Evolutionary conservation across 306 rosid genomes (phyloP).

Genomic region (Vicia villosa): DNA sequence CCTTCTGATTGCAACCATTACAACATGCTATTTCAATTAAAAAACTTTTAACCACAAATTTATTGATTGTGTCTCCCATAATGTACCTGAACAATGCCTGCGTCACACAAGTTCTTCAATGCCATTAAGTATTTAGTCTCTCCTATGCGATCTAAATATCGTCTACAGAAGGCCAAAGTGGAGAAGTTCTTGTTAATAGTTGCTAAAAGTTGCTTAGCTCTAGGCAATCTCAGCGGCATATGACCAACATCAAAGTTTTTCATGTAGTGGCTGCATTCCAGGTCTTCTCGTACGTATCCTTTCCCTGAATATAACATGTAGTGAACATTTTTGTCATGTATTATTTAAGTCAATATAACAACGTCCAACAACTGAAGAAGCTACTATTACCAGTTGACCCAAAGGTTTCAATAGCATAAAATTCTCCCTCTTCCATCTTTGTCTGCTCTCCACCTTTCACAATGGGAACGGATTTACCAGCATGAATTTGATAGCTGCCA

Average conservation of each 20-base stretch:
- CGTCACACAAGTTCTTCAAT: slow-evolving; percentile 80
- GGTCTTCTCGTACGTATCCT: slow-evolving; percentile 94
- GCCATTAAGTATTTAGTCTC: slow-evolving; percentile 98
- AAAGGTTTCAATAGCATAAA: slow-evolving; percentile 93
- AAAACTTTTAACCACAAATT: neutral
- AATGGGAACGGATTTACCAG: slow-evolving; percentile 90
- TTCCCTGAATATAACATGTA: slow-evolving; percentile 62
- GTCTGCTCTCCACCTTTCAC: slow-evolving; percentile 99
- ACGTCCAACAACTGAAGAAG: slow-evolving; percentile 17
- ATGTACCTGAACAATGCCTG: slow-evolving; percentile 87
- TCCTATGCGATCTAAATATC: slow-evolving; percentile 91
- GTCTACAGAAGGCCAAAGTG: slow-evolving; percentile 89
- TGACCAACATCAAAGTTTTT: slow-evolving; percentile 90
- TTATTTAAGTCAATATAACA: slow-evolving; percentile 10
- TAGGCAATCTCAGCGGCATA: slow-evolving; percentile 86
- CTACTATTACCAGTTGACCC: slow-evolving; percentile 80
- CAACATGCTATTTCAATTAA: neutral
- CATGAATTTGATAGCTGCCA: slow-evolving; percentile 97
- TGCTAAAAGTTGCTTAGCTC: slow-evolving; percentile 88
- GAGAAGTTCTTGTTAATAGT: slow-evolving; percentile 91
- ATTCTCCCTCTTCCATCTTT: slow-evolving; percentile 99
- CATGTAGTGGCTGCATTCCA: slow-evolving; percentile 99
- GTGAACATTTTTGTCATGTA: slow-evolving; percentile 24
- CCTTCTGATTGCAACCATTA: slow-evolving; percentile 9
- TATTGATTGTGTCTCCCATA: slow-evolving; percentile 8